phyloP scores from a whole-genome alignment of 306 rosid genomes.

The Pterocarpus macrocarpus region DNA sequence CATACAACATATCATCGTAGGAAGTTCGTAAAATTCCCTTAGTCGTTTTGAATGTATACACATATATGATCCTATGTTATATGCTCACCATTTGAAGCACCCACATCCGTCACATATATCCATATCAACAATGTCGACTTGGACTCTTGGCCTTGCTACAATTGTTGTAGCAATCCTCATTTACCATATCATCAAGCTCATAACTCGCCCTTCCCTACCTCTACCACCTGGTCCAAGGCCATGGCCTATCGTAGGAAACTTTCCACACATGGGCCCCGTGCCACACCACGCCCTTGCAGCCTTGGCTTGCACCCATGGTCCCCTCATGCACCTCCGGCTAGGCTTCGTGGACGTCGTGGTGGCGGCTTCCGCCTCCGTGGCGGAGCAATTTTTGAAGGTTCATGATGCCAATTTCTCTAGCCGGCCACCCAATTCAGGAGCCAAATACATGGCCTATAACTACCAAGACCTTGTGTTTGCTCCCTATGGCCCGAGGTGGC shows the following conservation, averaged over 20 bases:
- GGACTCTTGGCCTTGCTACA: slow-evolving; percentile 37
- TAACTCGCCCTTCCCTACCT: slow-evolving; percentile 16
- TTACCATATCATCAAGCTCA: slow-evolving; percentile 32
- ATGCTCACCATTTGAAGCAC: not conserved
- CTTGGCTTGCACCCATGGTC: slow-evolving; percentile 65
- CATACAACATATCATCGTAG: no score
- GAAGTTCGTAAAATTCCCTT: no score
- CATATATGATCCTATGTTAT: not conserved
- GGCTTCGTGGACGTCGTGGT: slow-evolving; percentile 72
- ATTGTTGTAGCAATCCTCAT: slow-evolving; percentile 39
- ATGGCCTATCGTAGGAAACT: slow-evolving; percentile 82
- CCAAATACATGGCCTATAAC: slow-evolving; percentile 67
- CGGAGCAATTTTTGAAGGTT: slow-evolving; percentile 66
- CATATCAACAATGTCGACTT: slow-evolving; percentile 38
- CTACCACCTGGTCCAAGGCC: slow-evolving; percentile 81
- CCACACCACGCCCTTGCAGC: slow-evolving; percentile 75
- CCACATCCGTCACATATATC: not conserved
- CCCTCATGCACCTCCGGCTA: slow-evolving; percentile 75
- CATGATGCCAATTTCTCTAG: slow-evolving; percentile 73
- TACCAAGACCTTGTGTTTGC: slow-evolving; percentile 76
- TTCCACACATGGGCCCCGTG: slow-evolving; percentile 68
- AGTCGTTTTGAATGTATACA: no score
- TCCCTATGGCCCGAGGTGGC: slow-evolving; percentile 82
- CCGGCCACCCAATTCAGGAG: slow-evolving; percentile 83
- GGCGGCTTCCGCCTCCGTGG: slow-evolving; percentile 78